Evolutionary conservation across 441 rosid genomes (phyloP).

Genomic region (Daphne laureola): DNA sequence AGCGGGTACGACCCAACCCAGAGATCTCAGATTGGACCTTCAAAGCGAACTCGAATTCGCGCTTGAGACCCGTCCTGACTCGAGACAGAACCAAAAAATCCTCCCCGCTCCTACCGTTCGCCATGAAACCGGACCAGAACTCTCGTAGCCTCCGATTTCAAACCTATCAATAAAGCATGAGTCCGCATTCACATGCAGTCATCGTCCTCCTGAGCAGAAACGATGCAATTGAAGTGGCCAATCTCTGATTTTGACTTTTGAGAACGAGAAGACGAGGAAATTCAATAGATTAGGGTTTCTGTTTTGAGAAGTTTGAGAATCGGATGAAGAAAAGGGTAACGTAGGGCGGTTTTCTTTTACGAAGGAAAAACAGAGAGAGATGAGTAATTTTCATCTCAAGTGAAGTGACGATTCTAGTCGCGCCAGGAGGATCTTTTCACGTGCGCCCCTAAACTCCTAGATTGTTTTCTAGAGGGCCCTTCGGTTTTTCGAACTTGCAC

Average conservation of each 20-base stretch:
- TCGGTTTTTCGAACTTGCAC: not conserved
- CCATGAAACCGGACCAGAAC: slow-evolving; percentile 35
- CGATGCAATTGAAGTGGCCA: too few species aligned
- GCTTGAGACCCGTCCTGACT: slow-evolving; percentile 71
- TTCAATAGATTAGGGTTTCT: slow-evolving; percentile 20
- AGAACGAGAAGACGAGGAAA: not conserved
- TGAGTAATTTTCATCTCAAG: not conserved
- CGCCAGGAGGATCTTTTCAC: not conserved
- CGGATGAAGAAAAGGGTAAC: not conserved
- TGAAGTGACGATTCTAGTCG: slow-evolving; percentile 21
- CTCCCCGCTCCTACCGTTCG: slow-evolving; percentile 53
- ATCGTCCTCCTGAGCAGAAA: too few species aligned
- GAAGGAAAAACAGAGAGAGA: slow-evolving; percentile 9
- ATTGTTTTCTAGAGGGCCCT: not conserved
- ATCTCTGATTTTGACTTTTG: not conserved
- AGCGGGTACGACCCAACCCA: slow-evolving; percentile 73
- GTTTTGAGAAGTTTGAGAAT: not conserved
- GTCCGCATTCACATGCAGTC: too few species aligned
- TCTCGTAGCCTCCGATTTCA: slow-evolving; percentile 4
- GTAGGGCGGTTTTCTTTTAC: slow-evolving; percentile 17
- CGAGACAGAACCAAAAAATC: slow-evolving; percentile 41
- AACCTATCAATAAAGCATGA: not conserved
- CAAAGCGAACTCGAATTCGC: slow-evolving; percentile 80
- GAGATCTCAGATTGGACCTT: slow-evolving; percentile 73
- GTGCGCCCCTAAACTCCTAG: not conserved